Evolutionary conservation across 2,329 filamentous ascomycete genomes (phyloP).

Genomic region (Didymella sp.): DNA sequence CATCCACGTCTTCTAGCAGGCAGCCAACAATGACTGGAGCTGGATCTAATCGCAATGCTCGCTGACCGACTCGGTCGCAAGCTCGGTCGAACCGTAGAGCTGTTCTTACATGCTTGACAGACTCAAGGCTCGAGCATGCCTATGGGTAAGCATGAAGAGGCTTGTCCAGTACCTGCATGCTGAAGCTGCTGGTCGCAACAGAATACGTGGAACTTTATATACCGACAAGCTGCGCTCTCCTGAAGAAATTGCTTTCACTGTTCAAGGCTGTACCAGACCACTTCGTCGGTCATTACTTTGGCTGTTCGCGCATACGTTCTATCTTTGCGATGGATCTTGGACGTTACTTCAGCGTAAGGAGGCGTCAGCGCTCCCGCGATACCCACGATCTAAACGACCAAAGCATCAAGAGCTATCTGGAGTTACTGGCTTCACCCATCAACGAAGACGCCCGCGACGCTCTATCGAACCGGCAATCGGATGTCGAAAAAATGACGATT

Average conservation of each 20-base stretch:
- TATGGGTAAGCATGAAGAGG: conserved; percentile 1
- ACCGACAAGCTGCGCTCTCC: neutral
- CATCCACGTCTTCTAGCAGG: neutral
- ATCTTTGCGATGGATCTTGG: conserved; percentile 26
- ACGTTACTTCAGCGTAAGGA: conserved; percentile 27
- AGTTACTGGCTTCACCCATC: conserved; percentile 29
- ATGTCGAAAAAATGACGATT: conserved; percentile 24
- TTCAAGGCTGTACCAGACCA: neutral
- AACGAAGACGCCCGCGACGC: conserved; percentile 30
- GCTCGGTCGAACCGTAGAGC: conserved; percentile 5
- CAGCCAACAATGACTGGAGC: neutral
- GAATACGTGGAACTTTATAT: neutral
- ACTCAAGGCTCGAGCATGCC: conserved; percentile 1
- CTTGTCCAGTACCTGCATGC: conserved; percentile 2
- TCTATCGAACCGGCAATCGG: conserved; percentile 14
- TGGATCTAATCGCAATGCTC: neutral
- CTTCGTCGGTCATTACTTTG: too few relatives aligned
- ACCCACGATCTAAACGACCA: neutral
- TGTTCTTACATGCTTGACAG: conserved; percentile 11
- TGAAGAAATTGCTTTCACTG: neutral
- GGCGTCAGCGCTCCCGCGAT: conserved; percentile 5
- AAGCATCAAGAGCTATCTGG: conserved; percentile 21
- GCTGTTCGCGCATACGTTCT: neutral
- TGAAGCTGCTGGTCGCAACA: neutral
- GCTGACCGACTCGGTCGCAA: conserved; percentile 1